Base-by-base conservation (phyloP, 2,329 filamentous ascomycete genomes). In the Aspergillus melleus region DNA sequence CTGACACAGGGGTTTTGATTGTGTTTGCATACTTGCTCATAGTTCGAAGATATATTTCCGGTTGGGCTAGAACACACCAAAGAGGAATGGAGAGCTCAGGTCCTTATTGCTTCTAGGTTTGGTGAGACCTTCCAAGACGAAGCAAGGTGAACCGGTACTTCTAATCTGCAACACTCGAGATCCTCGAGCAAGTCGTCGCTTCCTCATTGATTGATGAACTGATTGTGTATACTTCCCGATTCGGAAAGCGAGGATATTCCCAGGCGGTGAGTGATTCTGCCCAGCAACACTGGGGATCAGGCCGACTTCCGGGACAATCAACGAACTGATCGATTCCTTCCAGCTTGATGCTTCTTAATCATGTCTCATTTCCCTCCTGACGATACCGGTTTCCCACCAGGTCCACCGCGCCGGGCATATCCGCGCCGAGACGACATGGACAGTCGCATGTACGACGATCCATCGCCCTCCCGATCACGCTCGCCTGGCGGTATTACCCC, bases 361-460 rank as follows among this genome's bases (percentile, higher is more conserved):
- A 75, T 75, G 73, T 68, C 70, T 61, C 66, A 68, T 62, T 61
- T 68, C 26, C 65, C 66, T 54, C 61, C 70, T 52, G 65, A 73
- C 26, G 69, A 76, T 53, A 65, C 58, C 49, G 68, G 69, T 49
- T 66, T 68, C 46, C 58, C 64, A 16, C 54, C 68, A 10, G 70
- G 65, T 8, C 58, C 66, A 6, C n/a, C 58, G 3, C 54, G 67
- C n/a, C 60, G 73, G 53, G 66, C 66, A 0, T 69, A 70, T 49
- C 68, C 68, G 53, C 65, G 67, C 53, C 68, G 66, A 55, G 71
- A 75, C 52, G 74, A 79, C 57, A 70, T 73, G 55, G 77, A 80
- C 54, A 77, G 75, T 52, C 71, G 73, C 54, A 79, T 81, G 74
- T 81, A 81, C 64, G 79, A 81, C 64, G 80, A 81, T 61, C 73